Conservation (phyloP, 805 yeast genomes). For the Nakazawaea wickerhamii region DNA sequence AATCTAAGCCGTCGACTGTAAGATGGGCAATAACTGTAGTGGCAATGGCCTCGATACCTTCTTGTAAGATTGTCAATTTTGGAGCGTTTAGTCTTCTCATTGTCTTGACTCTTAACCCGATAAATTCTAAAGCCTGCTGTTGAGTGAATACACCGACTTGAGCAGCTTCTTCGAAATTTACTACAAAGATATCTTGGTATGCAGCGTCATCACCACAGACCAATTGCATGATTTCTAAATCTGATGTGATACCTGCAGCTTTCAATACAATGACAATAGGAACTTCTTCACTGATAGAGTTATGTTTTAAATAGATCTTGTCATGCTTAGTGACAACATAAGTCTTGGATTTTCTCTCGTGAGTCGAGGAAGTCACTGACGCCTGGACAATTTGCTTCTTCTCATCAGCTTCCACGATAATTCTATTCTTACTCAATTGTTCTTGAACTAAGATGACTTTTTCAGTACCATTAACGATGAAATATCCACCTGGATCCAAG, state of each 20-base stretch:
- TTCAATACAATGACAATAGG: conserved; percentile 91
- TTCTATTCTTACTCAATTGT: conserved; percentile 93
- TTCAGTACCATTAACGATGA: conserved; percentile 96
- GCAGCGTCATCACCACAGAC: conserved; percentile 87
- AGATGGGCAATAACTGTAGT: conserved; percentile 95
- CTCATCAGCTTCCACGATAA: conserved; percentile 95
- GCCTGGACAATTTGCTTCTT: conserved; percentile 94
- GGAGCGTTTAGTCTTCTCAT: conserved; percentile 83
- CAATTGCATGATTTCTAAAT: conserved; percentile 86
- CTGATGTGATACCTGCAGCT: conserved; percentile 92
- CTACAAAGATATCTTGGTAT: conserved; percentile 88
- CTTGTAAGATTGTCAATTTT: conserved; percentile 75
- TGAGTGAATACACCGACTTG: conserved; percentile 82
- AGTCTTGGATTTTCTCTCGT: conserved; percentile 95
- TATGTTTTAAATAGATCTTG: conserved; percentile 86
- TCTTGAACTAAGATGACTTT: conserved; percentile 96
- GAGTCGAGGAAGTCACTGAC: conserved; percentile 95
- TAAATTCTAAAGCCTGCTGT: conserved; percentile 85
- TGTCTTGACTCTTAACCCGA: conserved; percentile 89
- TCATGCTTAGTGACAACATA: conserved; percentile 91
- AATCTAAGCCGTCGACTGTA: conserved; percentile 74
- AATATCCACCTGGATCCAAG: conserved; percentile 97
- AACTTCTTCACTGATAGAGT: conserved; percentile 90
- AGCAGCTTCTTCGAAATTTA: conserved; percentile 92
- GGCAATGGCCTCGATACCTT: conserved; percentile 94